Evolutionary conservation across 805 yeast species (phyloP).

Genomic region (Blastobotrys parvus): DNA sequence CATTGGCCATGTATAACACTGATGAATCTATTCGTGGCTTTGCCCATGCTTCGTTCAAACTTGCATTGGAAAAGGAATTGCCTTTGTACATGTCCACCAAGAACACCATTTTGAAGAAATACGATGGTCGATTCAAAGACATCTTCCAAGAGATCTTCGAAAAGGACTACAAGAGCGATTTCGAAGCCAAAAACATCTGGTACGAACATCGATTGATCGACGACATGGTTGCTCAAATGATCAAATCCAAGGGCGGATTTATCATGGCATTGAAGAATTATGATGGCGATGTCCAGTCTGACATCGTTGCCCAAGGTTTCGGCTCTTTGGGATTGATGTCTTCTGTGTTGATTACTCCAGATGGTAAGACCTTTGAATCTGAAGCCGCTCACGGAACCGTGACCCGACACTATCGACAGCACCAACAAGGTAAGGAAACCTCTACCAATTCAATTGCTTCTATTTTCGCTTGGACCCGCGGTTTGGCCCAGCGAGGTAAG

Average conservation of each 20-base stretch:
- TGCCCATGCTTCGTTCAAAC: constrained; percentile 86
- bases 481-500: constrained; percentile 85
- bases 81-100: constrained; percentile 85
- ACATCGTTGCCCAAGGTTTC: constrained; percentile 96
- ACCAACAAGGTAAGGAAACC: constrained; percentile 94
- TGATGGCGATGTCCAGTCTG: constrained; percentile 96
- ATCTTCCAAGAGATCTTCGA: constrained; percentile 79
- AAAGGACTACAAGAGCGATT: constrained; percentile 53
- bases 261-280: constrained; percentile 95
- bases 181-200: constrained; percentile 82
- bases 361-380: constrained; percentile 88
- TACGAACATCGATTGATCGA: constrained; percentile 94
- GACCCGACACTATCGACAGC: constrained; percentile 92
- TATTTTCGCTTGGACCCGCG: constrained; percentile 95
- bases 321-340: constrained; percentile 97
- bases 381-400: constrained; percentile 99
- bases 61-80: constrained; percentile 71
- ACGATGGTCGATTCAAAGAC: constrained; percentile 94
- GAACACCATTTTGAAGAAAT: constrained; percentile 87
- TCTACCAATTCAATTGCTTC: constrained; percentile 97
- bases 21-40: constrained; percentile 84
- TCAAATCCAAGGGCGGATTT: constrained; percentile 90
- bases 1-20: constrained; percentile 91
- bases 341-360: constrained; percentile 93
- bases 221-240: constrained; percentile 99